Conservation (phyloP, 75 land plant species). For the Chamaecyparis obtusa region DNA sequence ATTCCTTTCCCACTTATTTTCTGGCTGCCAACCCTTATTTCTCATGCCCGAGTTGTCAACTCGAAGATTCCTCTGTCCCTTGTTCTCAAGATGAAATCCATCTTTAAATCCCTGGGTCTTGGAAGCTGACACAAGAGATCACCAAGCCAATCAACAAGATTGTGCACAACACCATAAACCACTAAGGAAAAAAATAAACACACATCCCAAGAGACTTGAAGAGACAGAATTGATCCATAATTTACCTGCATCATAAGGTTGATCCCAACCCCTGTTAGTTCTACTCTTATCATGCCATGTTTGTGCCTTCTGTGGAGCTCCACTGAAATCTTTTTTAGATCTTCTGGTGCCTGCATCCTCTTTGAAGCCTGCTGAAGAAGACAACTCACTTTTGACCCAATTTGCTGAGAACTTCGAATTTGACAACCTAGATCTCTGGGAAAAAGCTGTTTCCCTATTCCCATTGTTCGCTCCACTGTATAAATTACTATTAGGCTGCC, state of each 20-base stretch:
- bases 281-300: not conserved
- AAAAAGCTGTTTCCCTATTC: not conserved
- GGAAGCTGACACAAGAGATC: not conserved
- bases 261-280: not conserved
- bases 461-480: not conserved
- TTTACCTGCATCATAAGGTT: not conserved
- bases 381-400: not conserved
- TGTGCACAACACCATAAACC: not conserved
- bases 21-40: slow-evolving; percentile 2
- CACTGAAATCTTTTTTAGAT: not conserved
- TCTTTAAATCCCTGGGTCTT: not conserved
- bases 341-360: not conserved
- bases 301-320: not conserved
- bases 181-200: not conserved
- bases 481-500: not conserved
- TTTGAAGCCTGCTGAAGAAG: not conserved
- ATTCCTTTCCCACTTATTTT: not conserved
- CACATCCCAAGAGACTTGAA: not conserved
- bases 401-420: not conserved
- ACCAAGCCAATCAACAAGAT: not conserved
- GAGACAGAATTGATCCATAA: not conserved
- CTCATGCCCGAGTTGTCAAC: not conserved
- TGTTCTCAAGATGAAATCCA: not conserved
- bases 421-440: not conserved
- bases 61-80: not conserved